phyloP scores from a whole-genome alignment of 106 monocot species.

The Iris macrosiphon region DNA sequence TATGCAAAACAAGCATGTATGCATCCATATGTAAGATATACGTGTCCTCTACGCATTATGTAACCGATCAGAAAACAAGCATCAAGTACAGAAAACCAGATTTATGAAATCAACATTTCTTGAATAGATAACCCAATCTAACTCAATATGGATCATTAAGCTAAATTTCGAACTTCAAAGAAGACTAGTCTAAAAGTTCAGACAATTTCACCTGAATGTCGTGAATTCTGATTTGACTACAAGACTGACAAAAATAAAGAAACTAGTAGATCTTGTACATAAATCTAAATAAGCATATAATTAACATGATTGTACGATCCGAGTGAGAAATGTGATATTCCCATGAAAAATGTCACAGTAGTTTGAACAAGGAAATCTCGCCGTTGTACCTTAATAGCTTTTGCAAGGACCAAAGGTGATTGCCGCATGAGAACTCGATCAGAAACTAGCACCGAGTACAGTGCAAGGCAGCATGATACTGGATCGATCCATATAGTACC shows the following conservation, averaged over 20 bases:
- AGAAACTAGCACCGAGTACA: constrained; percentile 50
- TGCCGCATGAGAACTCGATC: constrained; percentile 53
- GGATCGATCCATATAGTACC: constrained; percentile 71
- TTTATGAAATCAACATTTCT: no score
- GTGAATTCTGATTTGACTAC: neutral
- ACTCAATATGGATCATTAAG: no score
- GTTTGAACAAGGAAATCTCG: neutral
- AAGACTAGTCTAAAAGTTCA: no score
- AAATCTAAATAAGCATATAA: neutral
- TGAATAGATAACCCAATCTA: no score
- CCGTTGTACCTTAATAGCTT: constrained; percentile 55
- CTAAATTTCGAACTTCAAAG: no score
- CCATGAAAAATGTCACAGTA: neutral
- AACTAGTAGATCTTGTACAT: neutral
- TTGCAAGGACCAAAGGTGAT: constrained; percentile 82
- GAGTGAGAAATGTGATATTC: no score
- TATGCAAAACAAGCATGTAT: no score
- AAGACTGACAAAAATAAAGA: no score
- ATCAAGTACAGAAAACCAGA: no score
- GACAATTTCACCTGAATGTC: neutral
- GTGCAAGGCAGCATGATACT: constrained; percentile 54
- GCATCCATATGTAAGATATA: no score
- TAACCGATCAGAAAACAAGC: no score
- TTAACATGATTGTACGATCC: neutral
- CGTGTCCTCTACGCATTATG: no score